phyloP scores from a whole-genome alignment of 202 grass and related monocot genomes.

The Sporobolus alterniflorus region DNA sequence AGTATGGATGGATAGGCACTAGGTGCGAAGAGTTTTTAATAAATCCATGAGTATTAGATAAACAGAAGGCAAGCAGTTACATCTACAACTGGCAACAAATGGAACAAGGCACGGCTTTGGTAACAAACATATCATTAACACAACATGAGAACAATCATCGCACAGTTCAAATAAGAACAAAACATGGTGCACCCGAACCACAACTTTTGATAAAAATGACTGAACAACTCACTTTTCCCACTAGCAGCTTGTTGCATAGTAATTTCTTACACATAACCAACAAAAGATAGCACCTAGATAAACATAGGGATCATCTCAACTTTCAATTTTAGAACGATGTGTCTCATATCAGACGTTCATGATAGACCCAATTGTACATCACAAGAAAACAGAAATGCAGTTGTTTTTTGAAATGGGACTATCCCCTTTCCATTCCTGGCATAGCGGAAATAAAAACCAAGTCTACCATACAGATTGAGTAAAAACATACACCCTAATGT shows the following conservation, averaged over 20 bases:
- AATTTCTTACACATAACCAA: background rate
- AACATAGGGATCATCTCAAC: background rate
- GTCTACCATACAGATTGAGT: no score
- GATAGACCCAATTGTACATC: background rate
- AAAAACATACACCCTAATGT: no score
- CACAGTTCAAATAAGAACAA: background rate
- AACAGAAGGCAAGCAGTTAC: constrained; percentile 1
- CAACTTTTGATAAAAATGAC: background rate
- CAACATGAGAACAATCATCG: background rate
- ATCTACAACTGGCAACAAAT: constrained; percentile 6
- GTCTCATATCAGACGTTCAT: background rate
- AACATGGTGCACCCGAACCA: background rate
- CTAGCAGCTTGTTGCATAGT: constrained; percentile 1
- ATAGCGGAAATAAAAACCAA: no score
- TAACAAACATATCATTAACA: background rate
- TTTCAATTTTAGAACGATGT: background rate
- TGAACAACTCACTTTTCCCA: background rate
- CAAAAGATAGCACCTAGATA: background rate
- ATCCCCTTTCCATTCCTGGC: no score
- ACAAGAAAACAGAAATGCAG: no score
- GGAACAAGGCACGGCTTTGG: background rate
- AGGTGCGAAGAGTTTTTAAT: constrained; percentile 6
- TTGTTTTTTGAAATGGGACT: no score
- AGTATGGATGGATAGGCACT: background rate
- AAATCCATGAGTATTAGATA: background rate